Evolutionary conservation across 352 stramenopile genomes (phyloP).

Genomic region (Blastocystis sp.): DNA sequence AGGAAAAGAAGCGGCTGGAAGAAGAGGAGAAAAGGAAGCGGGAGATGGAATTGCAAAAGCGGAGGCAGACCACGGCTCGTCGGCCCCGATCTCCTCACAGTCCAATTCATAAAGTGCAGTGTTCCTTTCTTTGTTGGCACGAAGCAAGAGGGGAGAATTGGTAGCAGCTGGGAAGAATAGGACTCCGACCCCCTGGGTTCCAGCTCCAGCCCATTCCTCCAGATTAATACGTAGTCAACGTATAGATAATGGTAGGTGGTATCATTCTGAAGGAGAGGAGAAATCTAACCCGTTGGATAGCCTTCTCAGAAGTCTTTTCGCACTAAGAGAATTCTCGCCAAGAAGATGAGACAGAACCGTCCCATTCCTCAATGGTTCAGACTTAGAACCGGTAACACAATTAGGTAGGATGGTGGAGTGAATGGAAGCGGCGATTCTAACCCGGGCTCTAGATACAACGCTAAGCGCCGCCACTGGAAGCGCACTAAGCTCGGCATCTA

Average conservation of each 20-base stretch:
- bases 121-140: neutral
- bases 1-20: slow-evolving; percentile 47
- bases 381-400: slow-evolving; percentile 96
- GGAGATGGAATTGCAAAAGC: slow-evolving; percentile 3
- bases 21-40: slow-evolving; percentile 18
- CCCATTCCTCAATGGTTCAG: slow-evolving; percentile 99
- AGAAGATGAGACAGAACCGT: slow-evolving; percentile 99
- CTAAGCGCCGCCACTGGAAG: slow-evolving; percentile 89
- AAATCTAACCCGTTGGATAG: slow-evolving; percentile 70
- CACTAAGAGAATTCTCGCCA: slow-evolving; percentile 97
- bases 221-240: neutral
- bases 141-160: neutral
- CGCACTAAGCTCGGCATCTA: neutral
- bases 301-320: slow-evolving; percentile 99
- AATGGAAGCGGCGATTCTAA: neutral
- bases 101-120: too few species aligned
- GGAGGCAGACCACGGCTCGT: neutral
- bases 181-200: neutral
- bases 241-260: neutral
- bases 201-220: neutral
- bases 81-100: neutral
- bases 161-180: neutral
- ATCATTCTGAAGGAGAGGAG: neutral
- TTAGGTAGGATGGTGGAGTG: slow-evolving; percentile 78
- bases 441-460: slow-evolving; percentile 89